Percentiles rank a stretch among this genome's conserved stretches.
phyloP scores from a whole-genome alignment of 2,329 filamentous ascomycete genomes.

The Fusarium sp. region DNA sequence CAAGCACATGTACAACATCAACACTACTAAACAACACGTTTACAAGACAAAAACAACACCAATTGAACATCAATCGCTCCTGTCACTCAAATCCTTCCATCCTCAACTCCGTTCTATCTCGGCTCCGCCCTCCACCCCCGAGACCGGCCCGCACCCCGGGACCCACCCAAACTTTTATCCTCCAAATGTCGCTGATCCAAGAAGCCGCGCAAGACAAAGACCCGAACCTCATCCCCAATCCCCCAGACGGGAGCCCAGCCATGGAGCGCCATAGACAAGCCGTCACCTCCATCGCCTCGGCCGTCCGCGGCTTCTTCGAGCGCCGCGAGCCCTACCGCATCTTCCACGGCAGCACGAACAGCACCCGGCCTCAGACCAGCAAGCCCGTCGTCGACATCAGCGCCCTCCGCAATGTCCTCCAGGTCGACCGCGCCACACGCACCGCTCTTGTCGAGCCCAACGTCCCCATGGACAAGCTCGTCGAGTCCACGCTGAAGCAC shows the following conservation, averaged over 20 bases:
- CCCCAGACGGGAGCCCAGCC: constrained; percentile 10
- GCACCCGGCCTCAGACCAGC: constrained; percentile 69
- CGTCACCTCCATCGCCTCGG: constrained; percentile 58
- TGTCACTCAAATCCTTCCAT: not conserved
- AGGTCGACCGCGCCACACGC: constrained; percentile 64
- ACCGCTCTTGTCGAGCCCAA: constrained; percentile 77
- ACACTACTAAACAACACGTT: not conserved
- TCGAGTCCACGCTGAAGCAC: constrained; percentile 66
- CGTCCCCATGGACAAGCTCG: constrained; percentile 74
- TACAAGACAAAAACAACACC: not conserved
- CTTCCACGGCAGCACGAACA: constrained; percentile 82
- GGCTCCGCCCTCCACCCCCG: constrained; percentile 40
- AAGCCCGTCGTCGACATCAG: constrained; percentile 76
- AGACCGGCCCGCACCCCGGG: constrained; percentile 34
- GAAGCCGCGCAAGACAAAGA: constrained; percentile 14
- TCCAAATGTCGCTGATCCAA: constrained; percentile 24
- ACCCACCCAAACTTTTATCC: constrained; percentile 33
- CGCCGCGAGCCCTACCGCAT: constrained; percentile 72
- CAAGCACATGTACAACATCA: constrained; percentile 10
- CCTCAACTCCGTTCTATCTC: constrained; percentile 5
- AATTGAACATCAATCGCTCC: not conserved
- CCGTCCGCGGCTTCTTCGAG: constrained; percentile 59
- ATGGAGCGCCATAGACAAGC: constrained; percentile 62
- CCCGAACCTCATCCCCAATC: constrained; percentile 3
- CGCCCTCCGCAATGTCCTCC: constrained; percentile 71